Evolutionary conservation across 2,329 filamentous ascomycete species (phyloP), one percentile per base, ranked within the genome.

Genomic region (Mollisiaceae sp.): DNA sequence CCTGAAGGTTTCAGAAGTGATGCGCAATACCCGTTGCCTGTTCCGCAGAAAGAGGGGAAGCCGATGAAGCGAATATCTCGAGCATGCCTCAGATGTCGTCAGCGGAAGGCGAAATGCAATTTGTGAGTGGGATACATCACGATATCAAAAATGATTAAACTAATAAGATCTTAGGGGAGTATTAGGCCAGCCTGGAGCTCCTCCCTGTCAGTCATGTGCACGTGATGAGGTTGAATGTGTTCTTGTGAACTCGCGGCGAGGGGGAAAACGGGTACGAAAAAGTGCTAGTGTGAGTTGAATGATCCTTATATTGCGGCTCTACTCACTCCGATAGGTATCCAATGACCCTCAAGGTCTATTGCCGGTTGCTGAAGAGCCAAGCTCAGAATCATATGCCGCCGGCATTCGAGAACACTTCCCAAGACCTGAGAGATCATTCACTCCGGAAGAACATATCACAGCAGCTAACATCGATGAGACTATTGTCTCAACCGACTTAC

Each of bases 171-270:
- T 73, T 1, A 77, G 73, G 39, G 78, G 77, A 27, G 72, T 59
- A 36, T 45, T 63, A 43, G 68, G 67, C 11, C 60, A 68, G 39
- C 65, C 69, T 1, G 65, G 70, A 36, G 55, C 72, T n/a, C 76
- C 78, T 20, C 79, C 78, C 1, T 81, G 79, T 64, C 75, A 77
- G 20, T 73, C 78, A 60, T 81, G 79, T 60, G 70, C 77, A 54
- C 75, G 79, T 55, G 76, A 79, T 56, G 68, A 75, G 59, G 75
- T 76, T 45, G 75, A 80, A 64, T 81, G 79, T 59, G 73, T 80
- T 15, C 72, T 81, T 36, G 78, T 78, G n/a, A 79, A 77, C 5
- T 81, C 79, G 12, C 74, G 75, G 36, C 75, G 79, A 18, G 78
- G 79, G 14, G 78, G 79, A 15, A 75, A 77, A 39, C 75, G 78